A percentile compares a stretch with the other conserved stretches of the same genome.
Evolutionary conservation across 345 rosid species (phyloP).

Genomic region (Limnanthes douglasii): DNA sequence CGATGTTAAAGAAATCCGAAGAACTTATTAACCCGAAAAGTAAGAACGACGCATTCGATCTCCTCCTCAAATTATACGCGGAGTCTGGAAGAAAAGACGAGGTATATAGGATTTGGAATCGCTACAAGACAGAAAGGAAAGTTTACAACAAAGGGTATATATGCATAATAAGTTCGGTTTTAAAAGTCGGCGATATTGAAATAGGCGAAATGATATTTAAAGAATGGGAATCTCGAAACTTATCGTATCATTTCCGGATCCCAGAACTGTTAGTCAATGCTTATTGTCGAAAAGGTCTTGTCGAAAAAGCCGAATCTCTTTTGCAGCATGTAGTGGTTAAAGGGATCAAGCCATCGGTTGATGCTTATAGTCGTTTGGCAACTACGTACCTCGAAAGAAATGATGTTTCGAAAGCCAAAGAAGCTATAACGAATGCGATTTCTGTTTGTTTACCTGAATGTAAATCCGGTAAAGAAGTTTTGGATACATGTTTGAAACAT

Average conservation of each 20-base stretch:
- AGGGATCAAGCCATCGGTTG: not conserved
- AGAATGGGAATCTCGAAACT: conserved; percentile 3
- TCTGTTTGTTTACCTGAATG: too few relatives aligned
- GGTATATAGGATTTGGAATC: conserved; percentile 28
- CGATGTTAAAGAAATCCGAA: conserved; percentile 23
- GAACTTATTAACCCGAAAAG: not conserved
- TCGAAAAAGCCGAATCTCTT: conserved; percentile 25
- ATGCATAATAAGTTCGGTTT: conserved; percentile 22
- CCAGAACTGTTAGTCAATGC: not conserved
- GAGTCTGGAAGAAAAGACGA: conserved; percentile 17
- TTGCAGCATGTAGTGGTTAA: not conserved
- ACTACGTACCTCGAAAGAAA: not conserved
- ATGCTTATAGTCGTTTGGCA: not conserved
- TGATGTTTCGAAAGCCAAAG: not conserved
- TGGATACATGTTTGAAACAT: too few relatives aligned
- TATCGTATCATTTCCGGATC: conserved; percentile 2
- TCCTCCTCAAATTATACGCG: conserved; percentile 21
- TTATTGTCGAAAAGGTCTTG: conserved; percentile 4
- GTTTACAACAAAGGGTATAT: conserved; percentile 16
- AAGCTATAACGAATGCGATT: not conserved
- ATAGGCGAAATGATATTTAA: conserved; percentile 19
- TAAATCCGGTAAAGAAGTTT: too few relatives aligned
- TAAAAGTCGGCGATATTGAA: conserved; percentile 27
- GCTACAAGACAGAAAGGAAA: conserved; percentile 13
- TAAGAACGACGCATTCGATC: conserved; percentile 9